phyloP scores from a whole-genome alignment of 192 early-diverging fungal species.

The Mortierella alpina region DNA sequence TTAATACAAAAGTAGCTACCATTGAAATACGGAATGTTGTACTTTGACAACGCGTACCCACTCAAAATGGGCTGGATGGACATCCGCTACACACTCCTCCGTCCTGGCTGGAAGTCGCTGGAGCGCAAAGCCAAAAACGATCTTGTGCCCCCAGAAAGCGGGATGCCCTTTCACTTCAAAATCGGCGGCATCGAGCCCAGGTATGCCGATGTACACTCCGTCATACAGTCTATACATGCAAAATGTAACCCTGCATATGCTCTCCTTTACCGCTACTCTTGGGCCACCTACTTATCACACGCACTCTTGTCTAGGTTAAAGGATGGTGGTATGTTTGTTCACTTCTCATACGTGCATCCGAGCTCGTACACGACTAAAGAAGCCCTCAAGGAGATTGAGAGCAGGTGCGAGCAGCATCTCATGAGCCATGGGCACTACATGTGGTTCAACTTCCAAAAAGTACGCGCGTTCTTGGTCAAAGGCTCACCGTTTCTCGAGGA shows the following conservation, averaged over 20 bases:
- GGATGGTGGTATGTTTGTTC: constrained; percentile 67
- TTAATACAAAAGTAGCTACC: constrained; percentile 19
- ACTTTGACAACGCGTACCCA: constrained; percentile 53
- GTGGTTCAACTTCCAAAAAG: constrained; percentile 73
- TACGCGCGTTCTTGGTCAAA: constrained; percentile 74
- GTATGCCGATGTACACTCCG: constrained; percentile 26
- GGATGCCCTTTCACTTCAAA: constrained; percentile 62
- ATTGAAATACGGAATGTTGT: constrained; percentile 42
- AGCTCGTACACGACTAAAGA: constrained; percentile 41
- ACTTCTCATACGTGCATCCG: constrained; percentile 59
- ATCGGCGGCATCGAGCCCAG: constrained; percentile 62
- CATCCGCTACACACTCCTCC: constrained; percentile 31
- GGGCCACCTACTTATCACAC: not conserved
- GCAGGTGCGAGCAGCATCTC: constrained; percentile 63
- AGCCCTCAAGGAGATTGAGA: constrained; percentile 57
- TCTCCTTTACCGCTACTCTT: not conserved
- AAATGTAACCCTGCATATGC: not conserved
- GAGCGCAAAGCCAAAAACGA: constrained; percentile 50
- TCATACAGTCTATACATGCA: not conserved
- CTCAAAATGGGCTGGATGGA: constrained; percentile 55
- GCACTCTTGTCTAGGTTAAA: constrained; percentile 39
- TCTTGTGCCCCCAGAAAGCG: constrained; percentile 56
- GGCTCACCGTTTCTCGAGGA: constrained; percentile 82
- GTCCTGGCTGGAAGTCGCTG: constrained; percentile 41
- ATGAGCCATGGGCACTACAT: constrained; percentile 64